phyloP scores from a whole-genome alignment of 2,329 filamentous ascomycete genomes.

The Blastomyces percursus region DNA sequence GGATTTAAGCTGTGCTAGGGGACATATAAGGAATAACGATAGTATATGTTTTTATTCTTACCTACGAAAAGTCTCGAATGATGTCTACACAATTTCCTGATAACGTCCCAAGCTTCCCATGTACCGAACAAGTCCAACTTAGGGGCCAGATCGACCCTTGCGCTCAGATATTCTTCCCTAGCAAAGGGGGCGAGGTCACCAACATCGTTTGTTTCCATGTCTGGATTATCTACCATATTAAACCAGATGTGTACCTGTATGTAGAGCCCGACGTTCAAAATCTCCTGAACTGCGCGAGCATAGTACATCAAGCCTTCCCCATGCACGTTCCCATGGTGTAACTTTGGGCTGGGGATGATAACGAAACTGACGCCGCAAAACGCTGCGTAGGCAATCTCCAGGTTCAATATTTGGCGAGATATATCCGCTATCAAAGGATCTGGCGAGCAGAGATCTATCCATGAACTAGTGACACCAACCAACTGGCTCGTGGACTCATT shows the following conservation, averaged over 20 bases:
- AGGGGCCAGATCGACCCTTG: slow-evolving; percentile 23
- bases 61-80: slow-evolving; percentile 68
- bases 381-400: slow-evolving; percentile 88
- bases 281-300: slow-evolving; percentile 72
- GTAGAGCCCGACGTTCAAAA: slow-evolving; percentile 61
- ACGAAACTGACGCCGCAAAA: slow-evolving; percentile 85
- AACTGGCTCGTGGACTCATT: slow-evolving; percentile 71
- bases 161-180: slow-evolving; percentile 28
- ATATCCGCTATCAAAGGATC: slow-evolving; percentile 76
- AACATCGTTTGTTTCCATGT: slow-evolving; percentile 39
- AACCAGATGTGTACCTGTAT: slow-evolving; percentile 71
- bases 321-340: slow-evolving; percentile 45
- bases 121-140: slow-evolving; percentile 61
- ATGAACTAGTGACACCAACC: slow-evolving; percentile 71
- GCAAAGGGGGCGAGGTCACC: slow-evolving; percentile 36
- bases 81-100: slow-evolving; percentile 79
- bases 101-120: slow-evolving; percentile 91
- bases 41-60: slow-evolving; percentile 41
- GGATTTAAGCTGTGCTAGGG: not conserved
- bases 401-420: slow-evolving; percentile 77
- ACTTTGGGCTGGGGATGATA: slow-evolving; percentile 65
- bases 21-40: not conserved
- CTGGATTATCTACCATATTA: slow-evolving; percentile 68
- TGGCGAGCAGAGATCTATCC: slow-evolving; percentile 79
- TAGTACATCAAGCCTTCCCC: slow-evolving; percentile 56